Base-by-base conservation (phyloP, 2,329 filamentous ascomycete species). In the Diplocarpon mali region DNA sequence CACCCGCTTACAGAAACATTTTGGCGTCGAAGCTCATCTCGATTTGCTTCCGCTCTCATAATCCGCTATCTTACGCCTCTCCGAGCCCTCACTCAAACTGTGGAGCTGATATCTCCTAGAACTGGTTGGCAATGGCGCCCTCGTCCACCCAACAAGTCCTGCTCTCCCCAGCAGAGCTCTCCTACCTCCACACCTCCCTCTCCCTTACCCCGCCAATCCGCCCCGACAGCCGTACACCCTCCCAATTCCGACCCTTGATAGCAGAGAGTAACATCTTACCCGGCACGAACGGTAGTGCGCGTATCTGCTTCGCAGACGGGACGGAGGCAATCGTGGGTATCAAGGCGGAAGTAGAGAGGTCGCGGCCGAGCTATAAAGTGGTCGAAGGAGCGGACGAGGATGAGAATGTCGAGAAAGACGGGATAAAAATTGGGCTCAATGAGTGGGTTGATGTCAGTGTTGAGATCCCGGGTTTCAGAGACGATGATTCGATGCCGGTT, bases 291-390 rank as follows among this genome's bases (percentile, higher is more conserved):
- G 92, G 92, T 49, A 93, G 85, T 65, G 90, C 92, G 48, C 79
- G 93, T 29, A 83, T 98, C 38, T 94, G 90, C 54, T 93, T 96
- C 62, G 80, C 88, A 3, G 92, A 98, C 63, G 92, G 92, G 40
- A 94, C 88, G 1, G 92, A 98, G 65, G 92, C 92, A 6, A 83
- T 98, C 49, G 92, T 95, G 5, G 92, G 92, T 37, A 82, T 95
- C 49, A 98, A 96, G 67, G 88, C 86, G 0, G 90, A 96, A 67
- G 85, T 96, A 3, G 88, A 95, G 64, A 81, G 76, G 68, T 87
- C 82, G 14, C 57, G 44, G 27, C 43, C 49, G 51, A 50, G 59
- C 60, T 44, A 54, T 54, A 37, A 41, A 14, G 14, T 41, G 16
- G 16, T 38, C 29, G 64, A 59, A 14, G 68, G 67, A 49, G 61